Conservation (phyloP, 208 protist species). For the Wallacemonas rigidus region DNA sequence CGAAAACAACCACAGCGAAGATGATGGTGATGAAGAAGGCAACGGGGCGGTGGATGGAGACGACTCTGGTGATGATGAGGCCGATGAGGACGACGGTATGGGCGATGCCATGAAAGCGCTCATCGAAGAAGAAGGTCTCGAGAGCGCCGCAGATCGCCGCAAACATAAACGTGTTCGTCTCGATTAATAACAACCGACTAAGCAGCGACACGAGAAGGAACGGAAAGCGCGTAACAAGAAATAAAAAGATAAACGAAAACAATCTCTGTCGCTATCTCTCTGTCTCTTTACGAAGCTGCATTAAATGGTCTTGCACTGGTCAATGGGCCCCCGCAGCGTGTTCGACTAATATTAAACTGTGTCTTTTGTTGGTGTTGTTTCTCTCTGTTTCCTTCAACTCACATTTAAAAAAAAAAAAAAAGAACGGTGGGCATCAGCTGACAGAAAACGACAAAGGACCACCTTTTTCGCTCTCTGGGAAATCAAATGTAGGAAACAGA, state of each 20-base stretch:
- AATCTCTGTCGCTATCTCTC: neutral
- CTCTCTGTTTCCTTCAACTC: no score
- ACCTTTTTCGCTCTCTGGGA: no score
- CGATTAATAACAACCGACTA: conserved; percentile 22
- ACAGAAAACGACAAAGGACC: no score
- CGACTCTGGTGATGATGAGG: conserved; percentile 22
- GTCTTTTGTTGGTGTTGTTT: no score
- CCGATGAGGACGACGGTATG: conserved; percentile 55
- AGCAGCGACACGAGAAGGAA: neutral
- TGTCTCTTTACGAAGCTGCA: neutral
- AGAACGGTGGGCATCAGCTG: neutral
- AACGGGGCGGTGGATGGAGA: neutral
- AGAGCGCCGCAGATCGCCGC: conserved; percentile 35
- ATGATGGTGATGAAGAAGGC: conserved; percentile 9
- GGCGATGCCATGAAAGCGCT: conserved; percentile 66
- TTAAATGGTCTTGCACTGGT: neutral
- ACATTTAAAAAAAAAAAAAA: neutral
- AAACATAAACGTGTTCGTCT: conserved; percentile 64
- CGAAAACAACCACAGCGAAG: conserved; percentile 21
- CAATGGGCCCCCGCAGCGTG: neutral
- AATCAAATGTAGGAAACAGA: no score
- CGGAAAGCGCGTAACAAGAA: conserved; percentile 15
- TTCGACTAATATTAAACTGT: neutral
- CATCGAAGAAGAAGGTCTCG: conserved; percentile 37
- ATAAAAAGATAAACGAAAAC: neutral